Base-by-base conservation (phyloP, 192 early-diverging fungal genomes). In the Chytriomyces sp. region DNA sequence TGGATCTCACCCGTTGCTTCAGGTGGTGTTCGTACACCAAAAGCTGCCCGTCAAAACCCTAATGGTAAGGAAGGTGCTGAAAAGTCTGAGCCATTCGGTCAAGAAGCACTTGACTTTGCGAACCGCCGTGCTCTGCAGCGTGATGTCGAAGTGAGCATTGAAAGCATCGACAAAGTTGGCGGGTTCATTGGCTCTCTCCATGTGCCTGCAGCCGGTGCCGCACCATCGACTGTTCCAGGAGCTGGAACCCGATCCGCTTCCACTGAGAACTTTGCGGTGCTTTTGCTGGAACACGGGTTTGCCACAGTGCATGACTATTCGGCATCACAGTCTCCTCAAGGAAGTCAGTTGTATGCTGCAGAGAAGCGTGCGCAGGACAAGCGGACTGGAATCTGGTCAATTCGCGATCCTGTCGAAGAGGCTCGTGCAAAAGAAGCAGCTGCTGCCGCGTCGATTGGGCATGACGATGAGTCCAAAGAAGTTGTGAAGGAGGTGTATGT, bases 121-220 rank as follows among this genome's bases (percentile, higher is more conserved):
- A 84, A 80, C 48, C 84, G 85, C 47, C 79, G 81, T 45, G 83
- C 84, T 74, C 87, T 97, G 75, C 97, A 99, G 85, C 93, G 95
- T 66, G 95, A 99, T 79, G 94, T 95, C 9, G 94, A 99, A 77
- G 85, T 96, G 59, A 91, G 92, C 67, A 84, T 98, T 44, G 97
- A 98, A 77, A 87, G 89, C 13, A 81, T 91, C 18, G 97, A 99
- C 81, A 96, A 96, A 85, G 89, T 89, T 46, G 96, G 97, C 45
- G 93, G 91, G 2, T 99, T 98, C 69, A 93, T 98, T 72, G 96
- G 96, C 13, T 83, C 90, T n/a, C 77, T 99, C 77, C 95, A 91
- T 23, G 61, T 87, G 45, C 77, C 79, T 3, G 46, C 61, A 28
- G 5, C 71, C 82, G 49, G 49, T 10, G 45, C 75, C 2, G 46